A percentile compares a stretch with the other conserved stretches of the same genome.
Evolutionary conservation across 169 alveolate genomes (phyloP).

Genomic region (Ichthyophthirius multifiliis): DNA sequence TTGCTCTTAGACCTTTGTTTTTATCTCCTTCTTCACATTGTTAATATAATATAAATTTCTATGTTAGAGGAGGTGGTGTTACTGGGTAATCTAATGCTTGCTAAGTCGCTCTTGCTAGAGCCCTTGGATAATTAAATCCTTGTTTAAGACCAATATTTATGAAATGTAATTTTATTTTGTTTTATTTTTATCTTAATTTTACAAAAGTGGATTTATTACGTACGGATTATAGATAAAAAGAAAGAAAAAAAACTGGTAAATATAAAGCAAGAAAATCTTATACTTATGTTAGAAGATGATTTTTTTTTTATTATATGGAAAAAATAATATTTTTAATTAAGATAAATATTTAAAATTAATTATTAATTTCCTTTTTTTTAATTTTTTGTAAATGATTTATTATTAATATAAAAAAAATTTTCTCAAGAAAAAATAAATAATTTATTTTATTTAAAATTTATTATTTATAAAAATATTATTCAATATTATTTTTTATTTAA

Average conservation of each 20-base stretch:
- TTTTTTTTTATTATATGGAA: too few relatives aligned
- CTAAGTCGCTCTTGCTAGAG: slow-evolving; percentile 3
- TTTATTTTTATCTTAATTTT: neutral
- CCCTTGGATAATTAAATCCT: neutral
- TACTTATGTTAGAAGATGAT: slow-evolving; percentile 25
- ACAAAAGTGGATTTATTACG: neutral
- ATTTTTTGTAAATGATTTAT: too few relatives aligned
- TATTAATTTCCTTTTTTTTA: too few relatives aligned
- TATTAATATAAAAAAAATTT: too few relatives aligned
- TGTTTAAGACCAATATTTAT: neutral
- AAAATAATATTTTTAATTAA: too few relatives aligned
- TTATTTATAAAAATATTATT: too few relatives aligned
- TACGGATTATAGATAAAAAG: slow-evolving; percentile 15
- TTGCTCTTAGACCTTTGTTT: neutral
- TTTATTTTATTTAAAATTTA: too few relatives aligned
- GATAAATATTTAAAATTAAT: too few relatives aligned
- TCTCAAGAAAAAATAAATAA: too few relatives aligned
- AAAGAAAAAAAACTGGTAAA: slow-evolving; percentile 21
- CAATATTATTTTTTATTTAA: too few relatives aligned
- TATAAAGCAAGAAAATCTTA: slow-evolving; percentile 19
- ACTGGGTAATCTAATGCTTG: slow-evolving; percentile 7
- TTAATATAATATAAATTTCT: neutral
- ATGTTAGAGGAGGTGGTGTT: slow-evolving; percentile 27
- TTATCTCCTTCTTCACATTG: neutral
- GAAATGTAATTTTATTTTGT: neutral